Conservation (phyloP, 169 alveolate genomes). For the Eimeria mitis region DNA sequence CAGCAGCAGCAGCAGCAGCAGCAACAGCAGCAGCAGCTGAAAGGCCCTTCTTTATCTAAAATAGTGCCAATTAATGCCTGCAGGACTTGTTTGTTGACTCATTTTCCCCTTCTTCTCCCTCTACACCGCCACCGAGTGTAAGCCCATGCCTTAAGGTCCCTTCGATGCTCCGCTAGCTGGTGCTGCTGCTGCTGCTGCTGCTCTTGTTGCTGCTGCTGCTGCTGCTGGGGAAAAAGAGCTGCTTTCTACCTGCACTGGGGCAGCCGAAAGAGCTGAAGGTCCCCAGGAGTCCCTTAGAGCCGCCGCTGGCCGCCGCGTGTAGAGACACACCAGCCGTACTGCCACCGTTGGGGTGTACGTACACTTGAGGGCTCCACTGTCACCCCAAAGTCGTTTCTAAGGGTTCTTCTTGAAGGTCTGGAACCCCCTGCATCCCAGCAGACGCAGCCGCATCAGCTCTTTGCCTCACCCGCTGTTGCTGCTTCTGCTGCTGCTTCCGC, state of each 20-base stretch:
- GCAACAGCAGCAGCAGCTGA: background rate
- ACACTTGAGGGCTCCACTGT: background rate
- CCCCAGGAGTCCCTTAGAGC: background rate
- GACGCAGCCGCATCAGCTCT: background rate
- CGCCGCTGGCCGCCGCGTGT: constrained; percentile 7
- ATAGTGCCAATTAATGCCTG: background rate
- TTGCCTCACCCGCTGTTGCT: no score
- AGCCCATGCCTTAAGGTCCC: background rate
- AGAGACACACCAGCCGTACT: background rate
- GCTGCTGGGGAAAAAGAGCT: background rate
- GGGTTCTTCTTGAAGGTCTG: background rate
- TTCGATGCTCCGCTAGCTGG: constrained; percentile 42
- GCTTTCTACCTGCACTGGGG: background rate
- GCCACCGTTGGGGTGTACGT: background rate
- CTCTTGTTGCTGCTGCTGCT: background rate
- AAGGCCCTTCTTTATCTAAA: background rate
- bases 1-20: constrained; percentile 7
- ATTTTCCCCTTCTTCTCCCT: background rate
- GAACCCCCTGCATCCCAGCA: background rate
- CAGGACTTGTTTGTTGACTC: background rate
- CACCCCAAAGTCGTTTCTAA: background rate
- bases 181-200: background rate
- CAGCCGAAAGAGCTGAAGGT: background rate
- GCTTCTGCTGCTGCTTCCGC: no score
- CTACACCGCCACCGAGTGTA: background rate